Conservation (phyloP, 2,329 filamentous ascomycete genomes). For the Cadophora luteo-olivacea region DNA sequence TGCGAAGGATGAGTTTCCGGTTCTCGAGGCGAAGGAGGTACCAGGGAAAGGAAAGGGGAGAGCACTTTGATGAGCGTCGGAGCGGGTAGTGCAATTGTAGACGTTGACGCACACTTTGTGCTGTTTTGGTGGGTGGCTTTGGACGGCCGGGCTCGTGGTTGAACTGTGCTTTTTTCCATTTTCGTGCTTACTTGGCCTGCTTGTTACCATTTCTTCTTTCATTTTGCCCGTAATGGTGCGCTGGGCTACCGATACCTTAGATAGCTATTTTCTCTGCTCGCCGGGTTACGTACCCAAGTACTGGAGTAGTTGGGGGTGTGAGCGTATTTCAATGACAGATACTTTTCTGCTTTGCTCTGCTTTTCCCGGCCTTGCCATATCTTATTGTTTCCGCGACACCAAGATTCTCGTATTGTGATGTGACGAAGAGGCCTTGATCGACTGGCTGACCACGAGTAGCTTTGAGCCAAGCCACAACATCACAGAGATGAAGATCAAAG, state of each 20-base stretch:
- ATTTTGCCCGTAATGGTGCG: conserved; percentile 11
- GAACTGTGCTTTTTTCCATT: too few relatives aligned
- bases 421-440: too few relatives aligned
- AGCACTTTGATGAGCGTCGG: conserved; percentile 4
- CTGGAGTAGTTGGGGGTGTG: not conserved
- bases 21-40: conserved; percentile 42
- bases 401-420: too few relatives aligned
- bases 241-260: not conserved
- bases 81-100: not conserved
- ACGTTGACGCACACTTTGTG: not conserved
- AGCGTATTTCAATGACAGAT: not conserved
- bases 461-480: too few relatives aligned
- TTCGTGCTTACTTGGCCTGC: not conserved
- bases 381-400: too few relatives aligned
- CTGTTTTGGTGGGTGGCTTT: not conserved
- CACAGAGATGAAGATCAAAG: too few relatives aligned
- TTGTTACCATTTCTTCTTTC: not conserved
- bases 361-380: not conserved
- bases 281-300: not conserved
- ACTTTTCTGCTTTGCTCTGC: not conserved
- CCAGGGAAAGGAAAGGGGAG: conserved; percentile 50
- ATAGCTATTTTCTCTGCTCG: not conserved
- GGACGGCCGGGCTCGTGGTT: not conserved
- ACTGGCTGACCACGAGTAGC: too few relatives aligned
- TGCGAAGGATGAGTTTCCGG: conserved; percentile 50